These are phyloP conservation scores for Tillandsia fasciculata DNA, from an alignment of 176 grass and related monocot genomes.

Conservation along the genomic window DNA sequence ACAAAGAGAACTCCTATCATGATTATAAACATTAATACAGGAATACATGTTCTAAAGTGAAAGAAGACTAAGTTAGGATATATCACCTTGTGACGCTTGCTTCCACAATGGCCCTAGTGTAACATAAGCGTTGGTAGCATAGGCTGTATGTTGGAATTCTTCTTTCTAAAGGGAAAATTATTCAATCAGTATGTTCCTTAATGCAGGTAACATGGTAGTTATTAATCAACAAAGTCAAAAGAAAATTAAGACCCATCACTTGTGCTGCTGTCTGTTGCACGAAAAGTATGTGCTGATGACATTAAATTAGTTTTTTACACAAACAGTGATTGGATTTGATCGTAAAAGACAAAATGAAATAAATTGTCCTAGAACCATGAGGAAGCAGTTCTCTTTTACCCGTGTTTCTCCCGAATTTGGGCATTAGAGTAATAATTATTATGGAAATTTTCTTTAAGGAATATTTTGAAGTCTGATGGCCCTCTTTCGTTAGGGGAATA, in stretches of 20 bases:
- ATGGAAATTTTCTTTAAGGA: too few species aligned
- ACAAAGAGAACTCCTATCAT: background rate
- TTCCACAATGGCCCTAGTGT: conserved; percentile 64
- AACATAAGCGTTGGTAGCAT: conserved; percentile 87
- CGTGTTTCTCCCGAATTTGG: too few species aligned
- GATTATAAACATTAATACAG: background rate
- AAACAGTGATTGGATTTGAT: background rate
- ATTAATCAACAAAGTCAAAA: background rate
- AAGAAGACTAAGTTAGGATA: conserved; percentile 5
- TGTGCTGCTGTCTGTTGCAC: background rate
- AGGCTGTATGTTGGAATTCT: conserved; percentile 95
- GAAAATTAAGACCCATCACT: background rate
- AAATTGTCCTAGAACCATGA: background rate
- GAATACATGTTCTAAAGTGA: background rate
- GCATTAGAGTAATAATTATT: too few species aligned
- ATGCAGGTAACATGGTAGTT: background rate
- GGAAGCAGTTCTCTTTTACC: background rate
- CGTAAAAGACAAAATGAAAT: background rate
- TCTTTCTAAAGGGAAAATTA: conserved; percentile 57
- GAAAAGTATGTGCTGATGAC: background rate
- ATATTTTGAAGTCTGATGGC: too few species aligned
- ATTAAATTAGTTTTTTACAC: background rate
- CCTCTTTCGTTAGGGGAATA: too few species aligned
- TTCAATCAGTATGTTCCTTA: conserved; percentile 9
- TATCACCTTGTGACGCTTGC: conserved; percentile 48